Percentiles rank a stretch among this genome's conserved stretches.
Evolutionary conservation across 768 basidiomycete species (phyloP).

Genomic region (Peribolospora kevripleyi): DNA sequence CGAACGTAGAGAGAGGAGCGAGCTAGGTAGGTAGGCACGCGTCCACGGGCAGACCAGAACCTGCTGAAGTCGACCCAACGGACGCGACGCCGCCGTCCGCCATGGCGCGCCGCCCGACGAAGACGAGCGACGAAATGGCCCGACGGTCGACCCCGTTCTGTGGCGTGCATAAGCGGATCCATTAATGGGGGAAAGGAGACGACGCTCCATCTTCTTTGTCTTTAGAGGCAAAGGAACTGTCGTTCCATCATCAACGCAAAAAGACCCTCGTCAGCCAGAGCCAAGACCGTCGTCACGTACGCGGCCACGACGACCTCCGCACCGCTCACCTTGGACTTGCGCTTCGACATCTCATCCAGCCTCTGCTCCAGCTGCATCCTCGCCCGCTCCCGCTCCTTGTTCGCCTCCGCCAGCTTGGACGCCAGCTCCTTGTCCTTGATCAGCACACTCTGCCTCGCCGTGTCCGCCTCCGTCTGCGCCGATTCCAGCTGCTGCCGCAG

Average conservation of each 20-base stretch:
- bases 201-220: neutral
- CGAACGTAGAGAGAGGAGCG: too few species aligned
- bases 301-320: neutral
- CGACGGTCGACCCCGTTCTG: neutral
- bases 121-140: too few species aligned
- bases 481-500: slow-evolving; percentile 51
- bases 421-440: slow-evolving; percentile 76
- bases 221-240: neutral
- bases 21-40: too few species aligned
- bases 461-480: slow-evolving; percentile 53
- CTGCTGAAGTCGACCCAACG: too few species aligned
- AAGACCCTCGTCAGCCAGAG: neutral
- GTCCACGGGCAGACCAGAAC: too few species aligned
- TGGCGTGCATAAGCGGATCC: neutral
- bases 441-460: slow-evolving; percentile 28
- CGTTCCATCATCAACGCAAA: neutral
- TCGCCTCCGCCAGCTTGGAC: slow-evolving; percentile 51
- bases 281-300: slow-evolving; percentile 1
- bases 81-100: too few species aligned
- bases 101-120: too few species aligned
- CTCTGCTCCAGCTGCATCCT: slow-evolving; percentile 65
- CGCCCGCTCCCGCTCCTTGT: slow-evolving; percentile 65
- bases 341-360: slow-evolving; percentile 47
- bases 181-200: neutral
- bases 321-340: slow-evolving; percentile 8